Percentiles rank a stretch among this genome's conserved stretches.
Evolutionary conservation across 257 asterid species (phyloP).

Genomic region (Solanum ossicruentum): DNA sequence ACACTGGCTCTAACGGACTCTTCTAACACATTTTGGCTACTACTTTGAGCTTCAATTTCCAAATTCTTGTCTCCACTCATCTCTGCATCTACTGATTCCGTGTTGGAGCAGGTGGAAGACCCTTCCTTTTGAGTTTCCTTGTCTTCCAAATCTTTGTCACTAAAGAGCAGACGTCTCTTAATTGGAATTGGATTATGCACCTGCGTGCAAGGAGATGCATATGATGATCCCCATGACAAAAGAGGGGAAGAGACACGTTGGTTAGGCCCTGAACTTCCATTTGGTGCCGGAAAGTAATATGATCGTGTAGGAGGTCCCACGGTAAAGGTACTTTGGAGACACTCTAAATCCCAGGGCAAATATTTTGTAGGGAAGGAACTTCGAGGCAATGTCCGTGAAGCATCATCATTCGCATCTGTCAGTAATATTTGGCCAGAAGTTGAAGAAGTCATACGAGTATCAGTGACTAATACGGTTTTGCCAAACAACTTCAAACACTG

Average conservation of each 20-base stretch:
- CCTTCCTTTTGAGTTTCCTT: conserved; percentile 32
- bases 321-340: conserved; percentile 4
- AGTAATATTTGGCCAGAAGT: conserved; percentile 15
- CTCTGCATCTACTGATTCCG: conserved; percentile 18
- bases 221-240: conserved; percentile 28
- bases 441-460: conserved; percentile 18
- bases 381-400: conserved; percentile 7
- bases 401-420: conserved; percentile 9
- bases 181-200: conserved; percentile 51
- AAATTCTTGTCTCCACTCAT: conserved; percentile 3
- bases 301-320: not conserved
- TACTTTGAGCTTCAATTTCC: conserved; percentile 16
- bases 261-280: not conserved
- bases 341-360: conserved; percentile 1
- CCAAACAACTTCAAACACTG: conserved; percentile 77
- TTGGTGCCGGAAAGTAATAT: not conserved
- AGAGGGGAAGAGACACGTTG: not conserved
- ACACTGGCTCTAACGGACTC: conserved; percentile 16
- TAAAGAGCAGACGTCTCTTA: conserved; percentile 14
- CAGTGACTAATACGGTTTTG: conserved; percentile 44
- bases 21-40: not conserved
- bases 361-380: conserved; percentile 9
- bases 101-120: conserved; percentile 34
- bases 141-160: conserved; percentile 12
- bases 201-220: conserved; percentile 12